Conservation (phyloP, 2,329 filamentous ascomycete species). For the Talaromyces piceae region DNA sequence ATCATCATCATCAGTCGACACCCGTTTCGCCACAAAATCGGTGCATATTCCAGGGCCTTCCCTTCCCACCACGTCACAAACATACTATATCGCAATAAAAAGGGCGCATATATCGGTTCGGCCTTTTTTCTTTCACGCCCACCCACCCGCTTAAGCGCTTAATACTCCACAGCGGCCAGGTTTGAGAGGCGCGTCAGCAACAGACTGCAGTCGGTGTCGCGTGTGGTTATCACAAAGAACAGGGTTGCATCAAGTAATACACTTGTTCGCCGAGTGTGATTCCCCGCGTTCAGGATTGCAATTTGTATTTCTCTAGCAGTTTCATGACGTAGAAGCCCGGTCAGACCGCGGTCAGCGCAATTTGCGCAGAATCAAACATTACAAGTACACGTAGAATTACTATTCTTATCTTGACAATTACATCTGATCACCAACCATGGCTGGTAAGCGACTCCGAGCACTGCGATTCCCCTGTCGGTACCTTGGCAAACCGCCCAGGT, state of each 20-base stretch:
- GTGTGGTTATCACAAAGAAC: conserved; percentile 14
- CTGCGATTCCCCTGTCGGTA: conserved; percentile 22
- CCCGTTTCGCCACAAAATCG: background rate
- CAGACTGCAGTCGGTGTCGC: conserved; percentile 14
- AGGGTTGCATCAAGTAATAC: conserved; percentile 27
- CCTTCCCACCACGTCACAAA: background rate
- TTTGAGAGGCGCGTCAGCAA: background rate
- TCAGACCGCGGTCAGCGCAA: conserved; percentile 18
- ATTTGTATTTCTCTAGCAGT: conserved; percentile 34
- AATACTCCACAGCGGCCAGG: background rate
- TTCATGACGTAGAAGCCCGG: conserved; percentile 35
- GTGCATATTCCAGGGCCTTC: background rate
- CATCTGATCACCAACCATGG: conserved; percentile 43
- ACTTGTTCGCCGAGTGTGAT: conserved; percentile 3
- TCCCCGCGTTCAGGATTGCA: conserved; percentile 22
- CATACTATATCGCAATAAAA: background rate
- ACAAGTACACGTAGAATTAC: conserved; percentile 29
- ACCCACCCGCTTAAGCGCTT: background rate
- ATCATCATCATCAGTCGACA: too few relatives aligned
- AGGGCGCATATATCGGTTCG: background rate
- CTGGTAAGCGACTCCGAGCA: conserved; percentile 54
- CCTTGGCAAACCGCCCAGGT: background rate
- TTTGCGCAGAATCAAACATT: conserved; percentile 2
- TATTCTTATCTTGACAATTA: conserved; percentile 14
- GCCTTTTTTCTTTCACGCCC: background rate